A percentile compares a stretch with the other conserved stretches of the same genome.
Conservation (phyloP, 352 stramenopile genomes). For the Phytophthora kernoviae region DNA sequence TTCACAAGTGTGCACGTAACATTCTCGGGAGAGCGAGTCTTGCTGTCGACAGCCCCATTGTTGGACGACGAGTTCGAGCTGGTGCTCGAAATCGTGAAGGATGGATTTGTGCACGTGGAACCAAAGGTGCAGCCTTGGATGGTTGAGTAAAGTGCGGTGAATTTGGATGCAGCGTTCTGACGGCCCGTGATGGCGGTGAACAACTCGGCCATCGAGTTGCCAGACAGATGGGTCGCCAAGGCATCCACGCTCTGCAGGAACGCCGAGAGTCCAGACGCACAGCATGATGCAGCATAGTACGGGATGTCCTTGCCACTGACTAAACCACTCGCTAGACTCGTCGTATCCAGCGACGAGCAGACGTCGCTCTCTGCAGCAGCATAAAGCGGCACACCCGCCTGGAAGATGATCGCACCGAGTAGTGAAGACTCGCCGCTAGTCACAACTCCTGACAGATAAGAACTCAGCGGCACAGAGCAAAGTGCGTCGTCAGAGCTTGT, state of each 20-base stretch:
- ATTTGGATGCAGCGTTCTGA: slow-evolving; percentile 37
- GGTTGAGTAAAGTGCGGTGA: slow-evolving; percentile 43
- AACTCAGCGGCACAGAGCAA: slow-evolving; percentile 52
- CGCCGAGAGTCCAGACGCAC: slow-evolving; percentile 37
- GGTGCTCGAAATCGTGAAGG: slow-evolving; percentile 39
- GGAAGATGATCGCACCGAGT: slow-evolving; percentile 47
- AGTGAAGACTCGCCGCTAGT: slow-evolving; percentile 41
- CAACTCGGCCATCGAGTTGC: slow-evolving; percentile 53
- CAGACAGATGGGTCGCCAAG: slow-evolving; percentile 46
- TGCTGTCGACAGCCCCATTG: slow-evolving; percentile 19
- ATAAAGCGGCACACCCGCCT: slow-evolving; percentile 53
- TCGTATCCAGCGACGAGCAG: slow-evolving; percentile 47
- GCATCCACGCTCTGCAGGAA: slow-evolving; percentile 56
- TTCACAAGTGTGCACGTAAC: slow-evolving; percentile 55
- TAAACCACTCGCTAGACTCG: slow-evolving; percentile 45
- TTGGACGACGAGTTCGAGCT: slow-evolving; percentile 22
- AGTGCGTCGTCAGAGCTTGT: slow-evolving; percentile 43
- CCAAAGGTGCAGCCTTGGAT: slow-evolving; percentile 50
- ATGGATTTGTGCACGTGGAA: slow-evolving; percentile 43
- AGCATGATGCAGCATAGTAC: slow-evolving; percentile 61
- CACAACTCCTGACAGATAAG: slow-evolving; percentile 38
- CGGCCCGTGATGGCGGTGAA: slow-evolving; percentile 55
- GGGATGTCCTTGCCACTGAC: slow-evolving; percentile 28
- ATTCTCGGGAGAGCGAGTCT: slow-evolving; percentile 42
- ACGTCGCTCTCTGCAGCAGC: slow-evolving; percentile 43